Evolutionary conservation across 148 eudicot species (phyloP), one percentile per base, ranked within the genome.

Genomic region (Spergularia marina): DNA sequence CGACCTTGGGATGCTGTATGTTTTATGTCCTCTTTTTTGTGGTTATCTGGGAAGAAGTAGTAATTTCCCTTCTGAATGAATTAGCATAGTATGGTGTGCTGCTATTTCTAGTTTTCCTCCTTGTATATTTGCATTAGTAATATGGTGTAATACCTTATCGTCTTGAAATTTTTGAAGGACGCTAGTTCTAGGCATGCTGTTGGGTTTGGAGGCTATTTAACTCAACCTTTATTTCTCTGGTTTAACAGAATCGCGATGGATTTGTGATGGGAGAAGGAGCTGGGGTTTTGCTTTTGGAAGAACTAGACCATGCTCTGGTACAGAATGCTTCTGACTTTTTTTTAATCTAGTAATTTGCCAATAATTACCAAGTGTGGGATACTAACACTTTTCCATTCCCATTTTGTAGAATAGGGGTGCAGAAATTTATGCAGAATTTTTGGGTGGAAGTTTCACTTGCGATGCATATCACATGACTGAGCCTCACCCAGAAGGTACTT

Each of bases 231-330:
- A 23, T 44, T 56, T 77, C 53, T 74, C 56, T 62, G 73, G 59
- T 79, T 68, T 57, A 70, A 83, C 84, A 94, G 98, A 87, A 81
- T 75, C 93, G 97, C 70, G 98, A 94, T 85, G 98, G 98, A 65
- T 94, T 94, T 86, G 98, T 94, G 13, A 90, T 94, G 97, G 97
- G 98, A 82, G 98, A 94, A 86, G 98, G 98, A 63, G 89, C 98
- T 79, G 98, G 98, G 62, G 98, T 90, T 76, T 75, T 94, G 82
- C 92, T 94, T 64, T 68, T 94, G 75, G 98, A 94, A 87, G 98
- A 94, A 83, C 78, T 94, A 76, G 98, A 91, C 61, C 97, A 94
- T 85, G 98, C 98, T 44, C 83, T 85, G 98, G 97, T 91, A 84
- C 66, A 16, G 17, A 69, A 30, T 36, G 49, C 64, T 72, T 61